Percentiles rank a stretch among this genome's conserved stretches.
Evolutionary conservation across 768 basidiomycete genomes (phyloP).

Genomic region (Lentinus brumalis): DNA sequence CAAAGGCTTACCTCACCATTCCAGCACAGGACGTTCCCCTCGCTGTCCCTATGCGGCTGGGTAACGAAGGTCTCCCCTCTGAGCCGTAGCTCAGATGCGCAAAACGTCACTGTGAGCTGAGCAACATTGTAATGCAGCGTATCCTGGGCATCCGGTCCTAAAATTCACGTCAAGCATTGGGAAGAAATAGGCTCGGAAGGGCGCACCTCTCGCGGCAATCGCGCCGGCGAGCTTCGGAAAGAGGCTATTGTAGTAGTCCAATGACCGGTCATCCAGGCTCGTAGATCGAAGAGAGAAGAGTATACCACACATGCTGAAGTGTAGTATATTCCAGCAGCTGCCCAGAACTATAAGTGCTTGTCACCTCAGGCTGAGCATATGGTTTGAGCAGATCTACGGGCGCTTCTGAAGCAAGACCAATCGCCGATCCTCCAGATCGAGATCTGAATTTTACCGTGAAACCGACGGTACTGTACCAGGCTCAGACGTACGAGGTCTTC

Average conservation of each 20-base stretch:
- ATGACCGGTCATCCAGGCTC: conserved; percentile 6
- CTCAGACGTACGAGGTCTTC: background rate
- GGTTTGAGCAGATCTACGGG: conserved; percentile 7
- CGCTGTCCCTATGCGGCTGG: conserved; percentile 63
- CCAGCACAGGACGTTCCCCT: conserved; percentile 74
- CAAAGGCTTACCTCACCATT: conserved; percentile 70
- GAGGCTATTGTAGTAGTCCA: conserved; percentile 25
- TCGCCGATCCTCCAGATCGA: conserved; percentile 13
- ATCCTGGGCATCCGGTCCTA: conserved; percentile 70
- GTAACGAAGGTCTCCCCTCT: conserved; percentile 57
- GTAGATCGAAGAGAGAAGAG: conserved; percentile 45
- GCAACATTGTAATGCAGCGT: conserved; percentile 27
- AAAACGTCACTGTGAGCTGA: conserved; percentile 50
- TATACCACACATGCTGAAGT: conserved; percentile 67
- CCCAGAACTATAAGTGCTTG: background rate
- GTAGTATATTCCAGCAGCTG: background rate
- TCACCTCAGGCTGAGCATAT: background rate
- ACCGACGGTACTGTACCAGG: background rate
- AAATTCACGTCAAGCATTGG: background rate
- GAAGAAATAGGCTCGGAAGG: background rate
- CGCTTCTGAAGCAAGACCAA: background rate
- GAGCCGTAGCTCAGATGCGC: conserved; percentile 74
- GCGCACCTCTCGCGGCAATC: conserved; percentile 64
- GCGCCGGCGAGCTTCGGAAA: conserved; percentile 42
- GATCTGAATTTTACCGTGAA: conserved; percentile 19